Base-by-base conservation (phyloP, 2,329 filamentous ascomycete species). In the Balansia obtecta region DNA sequence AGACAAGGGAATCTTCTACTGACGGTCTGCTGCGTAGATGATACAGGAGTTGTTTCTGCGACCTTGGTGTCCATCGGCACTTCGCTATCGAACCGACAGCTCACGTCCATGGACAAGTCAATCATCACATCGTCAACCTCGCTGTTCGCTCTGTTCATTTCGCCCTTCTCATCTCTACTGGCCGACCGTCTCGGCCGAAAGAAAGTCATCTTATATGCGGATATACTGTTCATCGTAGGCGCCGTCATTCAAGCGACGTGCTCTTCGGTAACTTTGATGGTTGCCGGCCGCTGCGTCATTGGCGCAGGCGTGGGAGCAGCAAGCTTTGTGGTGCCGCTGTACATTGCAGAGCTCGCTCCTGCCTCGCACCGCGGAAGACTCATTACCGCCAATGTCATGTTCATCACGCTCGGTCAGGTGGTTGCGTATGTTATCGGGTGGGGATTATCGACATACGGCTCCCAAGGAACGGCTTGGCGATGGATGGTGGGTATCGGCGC, bases 401-500 rank as follows among this genome's bases (percentile, higher is more conserved):
- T 94, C 57, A 84, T 96, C 51, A 95, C 90, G 0, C 72, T 86
- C 11, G 91, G 91, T 0, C 90, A 96, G 67, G 86, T 95, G 2
- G 78, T 94, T 18, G 90, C 91, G 2, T 96, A 96, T 65, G 63
- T 94, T 1, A 69, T 89, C 7, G 91, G 91, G 1, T 95, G 86
- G 85, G 65, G 74, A 0, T 83, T 95, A 45, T 76, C 80, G 6
- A 74, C 77, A 50, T 71, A 72, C 52, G 77, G 71, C 0, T 64
- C 69, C 51, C 58, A 63, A 20, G 62, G 60, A 37, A 77, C 75
- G 12, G 88, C 85, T 1, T 97, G 91, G 90, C 75, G 88, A 46
- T 94, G 86, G 83, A 90, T 95, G 79, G 89, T 96, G 0, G 90
- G 90, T 0, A 67, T 96, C 0, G 91, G 90, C 0, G 86, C 86